Base-by-base conservation (phyloP, 2,329 filamentous ascomycete genomes). In the Mollisiaceae sp. region DNA sequence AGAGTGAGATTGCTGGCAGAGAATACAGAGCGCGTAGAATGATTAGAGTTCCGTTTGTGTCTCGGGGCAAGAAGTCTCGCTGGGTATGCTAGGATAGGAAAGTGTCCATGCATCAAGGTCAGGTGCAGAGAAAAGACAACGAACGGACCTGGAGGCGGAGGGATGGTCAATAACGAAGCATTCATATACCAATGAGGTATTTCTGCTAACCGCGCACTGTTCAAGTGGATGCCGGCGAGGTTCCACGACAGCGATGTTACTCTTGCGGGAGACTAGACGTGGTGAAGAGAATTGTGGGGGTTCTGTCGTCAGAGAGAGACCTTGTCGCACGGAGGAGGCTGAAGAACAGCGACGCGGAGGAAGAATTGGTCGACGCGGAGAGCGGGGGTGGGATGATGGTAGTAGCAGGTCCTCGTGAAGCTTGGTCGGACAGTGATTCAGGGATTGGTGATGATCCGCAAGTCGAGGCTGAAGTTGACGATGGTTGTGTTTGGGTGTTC, bases 161-260 rank as follows among this genome's bases (percentile, higher is more conserved):
- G 41, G 56, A 52, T 54, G 20, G 45, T 65, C 54, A 65, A 50
- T 38, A 52, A 41, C 27, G 55, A 59, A 47, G 62, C 39, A 27
- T 56, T 39, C 50, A 24, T 39, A 38, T 57, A 47, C 45, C 62
- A 59, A 57, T 64, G 65, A 65, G 59, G 6, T 67, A 50, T 59
- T 60, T 63, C 62, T 56, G 59, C 62, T 64, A 64, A 60, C 62
- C 62, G 65, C 62, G 41, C 55, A 65, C 47, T 36, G 24, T 54
- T 35, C 50, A 32, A 54, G 24, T 54, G 50, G 50, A 32, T 14
- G 22, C 32, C 22, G 43, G 24, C 27, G 18, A 54, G 8, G 50
- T 54, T 54, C 22, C 50, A 54, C 50, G 50, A 54, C 22, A 35
- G 1, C 27, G 50, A 24, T n/a, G 50, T 27, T 54, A 24, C n/a